phyloP scores from a whole-genome alignment of 2,329 filamentous ascomycete species.

The Fusarium nisikadoi region DNA sequence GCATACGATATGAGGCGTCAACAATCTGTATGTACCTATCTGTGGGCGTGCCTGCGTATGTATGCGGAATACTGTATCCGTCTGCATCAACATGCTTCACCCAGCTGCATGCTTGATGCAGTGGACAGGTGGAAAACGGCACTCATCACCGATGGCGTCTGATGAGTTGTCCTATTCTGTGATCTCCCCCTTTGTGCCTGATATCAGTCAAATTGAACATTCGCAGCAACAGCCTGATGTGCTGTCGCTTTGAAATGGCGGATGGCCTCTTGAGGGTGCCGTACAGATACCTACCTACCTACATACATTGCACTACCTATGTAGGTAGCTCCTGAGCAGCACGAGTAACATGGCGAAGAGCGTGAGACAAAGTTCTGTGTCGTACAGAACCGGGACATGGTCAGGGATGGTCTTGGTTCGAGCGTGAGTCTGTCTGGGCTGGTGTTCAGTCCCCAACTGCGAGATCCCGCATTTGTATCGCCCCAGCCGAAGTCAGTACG shows the following conservation, averaged over 20 bases:
- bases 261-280: background rate
- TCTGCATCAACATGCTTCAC: conserved; percentile 23
- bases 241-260: conserved; percentile 20
- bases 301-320: background rate
- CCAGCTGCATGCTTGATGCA: conserved; percentile 21
- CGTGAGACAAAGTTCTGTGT: conserved; percentile 16
- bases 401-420: background rate
- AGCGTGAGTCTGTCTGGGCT: conserved; percentile 1
- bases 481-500: conserved; percentile 17
- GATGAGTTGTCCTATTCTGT: conserved; percentile 30
- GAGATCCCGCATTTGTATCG: conserved; percentile 28
- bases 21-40: conserved; percentile 6
- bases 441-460: conserved; percentile 1
- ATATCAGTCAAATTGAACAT: conserved; percentile 1
- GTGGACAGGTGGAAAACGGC: conserved; percentile 13
- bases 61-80: conserved; percentile 21
- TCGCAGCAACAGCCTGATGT: conserved; percentile 13
- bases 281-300: background rate
- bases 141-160: conserved; percentile 17
- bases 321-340: background rate
- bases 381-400: conserved; percentile 20
- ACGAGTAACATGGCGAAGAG: conserved; percentile 1
- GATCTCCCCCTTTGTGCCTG: conserved; percentile 18
- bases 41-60: conserved; percentile 26
- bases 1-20: conserved; percentile 23